Conservation (phyloP, 306 rosid species). For the Trichosanthes truncata region DNA sequence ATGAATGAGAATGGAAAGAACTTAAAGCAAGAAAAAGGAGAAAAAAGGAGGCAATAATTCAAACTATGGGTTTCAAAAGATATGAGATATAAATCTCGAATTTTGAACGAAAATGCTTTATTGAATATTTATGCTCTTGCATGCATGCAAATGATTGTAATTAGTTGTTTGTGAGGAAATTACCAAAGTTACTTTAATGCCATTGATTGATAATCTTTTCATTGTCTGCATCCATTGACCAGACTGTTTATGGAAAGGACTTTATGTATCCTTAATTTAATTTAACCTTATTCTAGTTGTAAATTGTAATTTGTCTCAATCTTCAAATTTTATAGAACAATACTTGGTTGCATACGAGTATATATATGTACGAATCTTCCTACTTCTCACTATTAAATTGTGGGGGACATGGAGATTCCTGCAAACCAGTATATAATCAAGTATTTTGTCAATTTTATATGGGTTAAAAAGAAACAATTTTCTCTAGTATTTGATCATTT, state of each 20-base stretch:
- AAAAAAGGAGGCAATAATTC: constrained; percentile 36
- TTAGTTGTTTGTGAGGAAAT: not conserved
- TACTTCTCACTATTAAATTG: too few species aligned
- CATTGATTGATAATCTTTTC: not conserved
- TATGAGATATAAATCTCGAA: not conserved
- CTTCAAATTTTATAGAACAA: too few species aligned
- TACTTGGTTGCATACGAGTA: too few species aligned
- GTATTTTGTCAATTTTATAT: too few species aligned
- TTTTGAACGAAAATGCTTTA: not conserved
- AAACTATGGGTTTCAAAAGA: not conserved
- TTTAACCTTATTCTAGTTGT: too few species aligned
- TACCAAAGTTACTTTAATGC: not conserved
- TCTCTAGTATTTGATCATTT: too few species aligned
- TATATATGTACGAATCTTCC: too few species aligned
- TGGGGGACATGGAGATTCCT: too few species aligned
- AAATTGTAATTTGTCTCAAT: too few species aligned
- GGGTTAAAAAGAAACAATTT: too few species aligned
- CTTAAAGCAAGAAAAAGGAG: constrained; percentile 29
- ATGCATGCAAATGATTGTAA: constrained; percentile 4
- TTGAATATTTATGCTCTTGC: not conserved
- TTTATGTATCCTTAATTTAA: too few species aligned
- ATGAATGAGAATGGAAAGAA: not conserved
- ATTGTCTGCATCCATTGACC: not conserved
- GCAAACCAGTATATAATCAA: too few species aligned
- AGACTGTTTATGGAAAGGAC: not conserved